These are phyloP conservation scores for Globisporangium nagaii DNA, from an alignment of 352 stramenopile genomes.

Conservation along the genomic window DNA sequence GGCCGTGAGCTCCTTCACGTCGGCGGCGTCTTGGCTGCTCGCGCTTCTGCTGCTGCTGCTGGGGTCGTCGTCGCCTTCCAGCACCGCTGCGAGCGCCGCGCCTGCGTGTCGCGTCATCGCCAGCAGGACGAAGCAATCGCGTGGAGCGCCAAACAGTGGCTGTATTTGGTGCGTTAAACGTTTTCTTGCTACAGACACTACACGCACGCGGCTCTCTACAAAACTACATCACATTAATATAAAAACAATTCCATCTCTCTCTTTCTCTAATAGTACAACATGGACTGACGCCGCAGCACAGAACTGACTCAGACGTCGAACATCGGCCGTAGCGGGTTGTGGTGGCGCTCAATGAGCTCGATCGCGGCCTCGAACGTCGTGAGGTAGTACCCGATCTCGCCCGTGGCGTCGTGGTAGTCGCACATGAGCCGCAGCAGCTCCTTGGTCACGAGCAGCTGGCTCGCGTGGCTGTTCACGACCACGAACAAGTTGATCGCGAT, in stretches of 20 bases:
- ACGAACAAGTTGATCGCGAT: slow-evolving; percentile 59
- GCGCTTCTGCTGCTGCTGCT: background rate
- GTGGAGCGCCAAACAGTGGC: no score
- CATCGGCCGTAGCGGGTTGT: slow-evolving; percentile 34
- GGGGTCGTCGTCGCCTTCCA: background rate
- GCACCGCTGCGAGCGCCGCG: background rate
- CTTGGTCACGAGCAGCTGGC: slow-evolving; percentile 39
- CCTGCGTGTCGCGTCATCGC: background rate
- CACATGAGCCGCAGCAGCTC: slow-evolving; percentile 52
- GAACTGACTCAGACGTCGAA: slow-evolving; percentile 5
- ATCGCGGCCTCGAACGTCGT: slow-evolving; percentile 67
- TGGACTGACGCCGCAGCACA: background rate
- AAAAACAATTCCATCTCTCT: slow-evolving; percentile 2
- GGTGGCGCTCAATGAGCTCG: slow-evolving; percentile 43
- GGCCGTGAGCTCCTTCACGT: slow-evolving; percentile 22
- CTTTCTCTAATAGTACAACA: slow-evolving; percentile 7
- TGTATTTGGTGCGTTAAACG: background rate
- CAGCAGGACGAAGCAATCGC: no score
- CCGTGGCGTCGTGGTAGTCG: slow-evolving; percentile 48
- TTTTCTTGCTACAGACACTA: background rate
- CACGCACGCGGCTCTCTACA: background rate
- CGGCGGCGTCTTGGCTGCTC: no score
- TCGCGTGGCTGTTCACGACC: slow-evolving; percentile 44
- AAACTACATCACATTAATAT: slow-evolving; percentile 7
- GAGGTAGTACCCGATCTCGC: slow-evolving; percentile 70